A percentile compares a stretch with the other conserved stretches of the same genome.
phyloP scores from a whole-genome alignment of 73 alveolate species.

The Tetrahymena malaccensis region DNA sequence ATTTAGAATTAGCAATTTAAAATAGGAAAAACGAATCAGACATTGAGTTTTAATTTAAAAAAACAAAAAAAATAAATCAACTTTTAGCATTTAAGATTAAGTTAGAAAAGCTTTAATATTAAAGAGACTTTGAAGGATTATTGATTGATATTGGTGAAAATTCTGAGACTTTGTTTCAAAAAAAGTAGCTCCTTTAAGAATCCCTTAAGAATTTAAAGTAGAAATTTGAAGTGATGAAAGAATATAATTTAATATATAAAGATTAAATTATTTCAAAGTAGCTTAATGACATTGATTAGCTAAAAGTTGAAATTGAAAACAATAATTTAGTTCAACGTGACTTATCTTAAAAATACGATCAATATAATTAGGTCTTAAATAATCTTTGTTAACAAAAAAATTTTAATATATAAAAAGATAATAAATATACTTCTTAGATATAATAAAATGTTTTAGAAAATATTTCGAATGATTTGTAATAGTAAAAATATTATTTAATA shows the following conservation, averaged over 20 bases:
- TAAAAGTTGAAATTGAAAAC: background rate
- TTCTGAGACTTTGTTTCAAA: background rate
- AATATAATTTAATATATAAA: background rate
- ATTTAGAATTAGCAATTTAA: background rate
- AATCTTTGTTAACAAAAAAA: background rate
- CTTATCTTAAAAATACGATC: background rate
- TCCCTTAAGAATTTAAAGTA: background rate
- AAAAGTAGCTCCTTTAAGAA: background rate
- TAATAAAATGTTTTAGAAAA: too few relatives aligned
- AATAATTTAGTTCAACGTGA: background rate
- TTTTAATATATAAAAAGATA: background rate
- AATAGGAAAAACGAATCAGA: background rate
- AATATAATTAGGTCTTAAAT: background rate
- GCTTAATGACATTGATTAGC: background rate
- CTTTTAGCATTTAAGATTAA: background rate
- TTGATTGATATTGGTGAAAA: background rate
- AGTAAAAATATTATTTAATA: background rate
- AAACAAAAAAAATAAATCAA: background rate
- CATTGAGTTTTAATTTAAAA: background rate
- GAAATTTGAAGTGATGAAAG: background rate
- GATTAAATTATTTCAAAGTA: background rate
- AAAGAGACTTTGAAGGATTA: background rate
- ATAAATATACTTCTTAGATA: too few relatives aligned
- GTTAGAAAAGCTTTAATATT: background rate
- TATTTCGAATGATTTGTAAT: background rate